phyloP scores from a whole-genome alignment of 78 protist species.

The Thecamonas trahens region DNA sequence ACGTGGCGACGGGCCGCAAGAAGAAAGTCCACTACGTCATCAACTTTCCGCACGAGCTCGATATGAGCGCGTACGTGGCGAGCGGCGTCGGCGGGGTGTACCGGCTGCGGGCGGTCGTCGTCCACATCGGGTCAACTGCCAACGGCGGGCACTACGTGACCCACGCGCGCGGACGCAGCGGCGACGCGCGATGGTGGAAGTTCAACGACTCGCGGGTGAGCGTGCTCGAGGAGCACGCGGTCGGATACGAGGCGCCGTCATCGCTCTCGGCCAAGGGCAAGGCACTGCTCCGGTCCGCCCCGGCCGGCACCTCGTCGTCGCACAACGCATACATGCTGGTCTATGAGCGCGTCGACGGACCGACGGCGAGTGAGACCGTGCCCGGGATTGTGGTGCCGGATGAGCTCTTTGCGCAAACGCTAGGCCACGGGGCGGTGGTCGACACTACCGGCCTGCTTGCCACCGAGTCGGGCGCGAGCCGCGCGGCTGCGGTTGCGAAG shows the following conservation, averaged over 20 bases:
- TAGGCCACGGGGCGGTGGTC: no score
- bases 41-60: slow-evolving; percentile 3
- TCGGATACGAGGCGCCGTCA: no score
- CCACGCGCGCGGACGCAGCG: not conserved
- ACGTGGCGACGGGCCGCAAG: not conserved
- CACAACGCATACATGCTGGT: slow-evolving; percentile 17
- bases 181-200: slow-evolving; percentile 34
- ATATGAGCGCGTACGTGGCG: not conserved
- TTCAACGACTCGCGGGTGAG: slow-evolving; percentile 36
- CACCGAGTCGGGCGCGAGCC: no score
- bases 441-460: no score
- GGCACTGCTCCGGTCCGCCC: no score
- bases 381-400: no score
- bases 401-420: no score
- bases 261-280: not conserved
- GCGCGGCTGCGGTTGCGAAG: no score
- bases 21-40: slow-evolving; percentile 11
- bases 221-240: not conserved
- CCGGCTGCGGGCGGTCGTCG: slow-evolving; percentile 34
- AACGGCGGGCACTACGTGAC: slow-evolving; percentile 43
- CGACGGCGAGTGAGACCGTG: no score
- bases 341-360: slow-evolving; percentile 12
- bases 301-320: not conserved
- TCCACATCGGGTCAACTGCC: slow-evolving; percentile 32
- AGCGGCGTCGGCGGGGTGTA: no score